Conservation (phyloP, 352 stramenopile species). For the Peronospora farinosa region DNA sequence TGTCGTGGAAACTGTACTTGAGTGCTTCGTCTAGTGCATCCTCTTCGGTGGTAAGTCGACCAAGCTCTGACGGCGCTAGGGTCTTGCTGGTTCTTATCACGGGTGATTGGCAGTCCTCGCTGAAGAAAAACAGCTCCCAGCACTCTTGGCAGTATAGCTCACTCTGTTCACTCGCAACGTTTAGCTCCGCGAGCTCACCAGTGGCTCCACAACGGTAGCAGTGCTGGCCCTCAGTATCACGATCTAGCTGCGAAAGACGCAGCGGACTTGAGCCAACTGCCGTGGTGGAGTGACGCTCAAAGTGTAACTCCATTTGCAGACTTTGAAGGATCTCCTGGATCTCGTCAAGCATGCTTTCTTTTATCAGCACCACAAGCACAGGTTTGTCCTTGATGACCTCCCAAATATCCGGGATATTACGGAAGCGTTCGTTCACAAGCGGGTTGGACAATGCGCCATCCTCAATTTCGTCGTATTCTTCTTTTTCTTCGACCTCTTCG, state of each 20-base stretch:
- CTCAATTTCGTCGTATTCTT: slow-evolving; percentile 9
- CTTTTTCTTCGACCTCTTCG: background rate
- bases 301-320: slow-evolving; percentile 74
- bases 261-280: slow-evolving; percentile 37
- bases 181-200: slow-evolving; percentile 49
- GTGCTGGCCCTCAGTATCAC: slow-evolving; percentile 24
- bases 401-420: slow-evolving; percentile 40
- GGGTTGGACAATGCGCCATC: slow-evolving; percentile 39
- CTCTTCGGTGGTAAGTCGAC: slow-evolving; percentile 27
- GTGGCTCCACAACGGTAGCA: slow-evolving; percentile 54
- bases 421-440: slow-evolving; percentile 49
- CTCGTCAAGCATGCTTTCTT: slow-evolving; percentile 72
- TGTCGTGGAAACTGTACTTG: slow-evolving; percentile 79
- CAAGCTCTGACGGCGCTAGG: slow-evolving; percentile 17
- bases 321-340: slow-evolving; percentile 74
- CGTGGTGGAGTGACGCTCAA: slow-evolving; percentile 66
- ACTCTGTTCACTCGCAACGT: slow-evolving; percentile 33
- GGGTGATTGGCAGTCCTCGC: slow-evolving; percentile 29
- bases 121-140: slow-evolving; percentile 73
- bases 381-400: slow-evolving; percentile 50
- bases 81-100: slow-evolving; percentile 24
- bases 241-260: slow-evolving; percentile 8
- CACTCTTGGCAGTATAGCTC: slow-evolving; percentile 70
- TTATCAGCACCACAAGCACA: slow-evolving; percentile 48
- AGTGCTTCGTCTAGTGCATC: slow-evolving; percentile 38